Evolutionary conservation across 2,329 filamentous ascomycete genomes (phyloP), one percentile per base, ranked within the genome.

Genomic region (Trichoderma brevicompactum): DNA sequence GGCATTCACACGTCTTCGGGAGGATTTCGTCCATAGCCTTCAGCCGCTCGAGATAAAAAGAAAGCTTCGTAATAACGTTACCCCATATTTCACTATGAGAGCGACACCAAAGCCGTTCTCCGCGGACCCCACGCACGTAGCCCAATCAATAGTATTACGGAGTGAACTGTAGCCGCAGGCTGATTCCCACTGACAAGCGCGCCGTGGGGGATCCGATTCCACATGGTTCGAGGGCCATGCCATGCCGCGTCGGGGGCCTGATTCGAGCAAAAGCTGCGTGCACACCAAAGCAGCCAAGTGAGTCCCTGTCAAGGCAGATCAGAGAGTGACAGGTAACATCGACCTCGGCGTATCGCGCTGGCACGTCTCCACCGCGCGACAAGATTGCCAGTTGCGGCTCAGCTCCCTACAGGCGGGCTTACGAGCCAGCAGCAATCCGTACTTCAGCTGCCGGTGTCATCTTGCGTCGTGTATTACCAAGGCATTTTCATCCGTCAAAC

Each of bases 81-180:
- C 56, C 56, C 55, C 56, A 17, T 48, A 36, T 19, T 36, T 28
- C 28, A 59, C 48, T 28, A 5, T 28, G 5, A 28, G 23, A 28
- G 23, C 23, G 23, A 28, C 28, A 15, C 15, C n/a, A 32, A 59
- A 23, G 32, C 44, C 32, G 56, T 48, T 8, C 17, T 60, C 56
- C 56, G 56, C 56, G 56, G 55, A 43, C 56, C 56, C 56, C 56
- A 60, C 43, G 43, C 32, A 17, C 12, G 56, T 36, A 60, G 38
- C 43, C 43, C 56, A 58, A 58, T 44, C 54, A 58, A 60, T 40
- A 58, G 28, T 58, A 44, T 46, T 34, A 12, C 41, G 41, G 15
- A 56, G 32, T 7, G 23, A 23, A 58, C 10, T 58, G 40, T 15
- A 41, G n/a, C 54, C 23, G n/a, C n/a, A n/a, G 23, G 23, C 23